A percentile compares a stretch with the other conserved stretches of the same genome.
Conservation (phyloP, 768 basidiomycete genomes). For the Tremella mesenterica region DNA sequence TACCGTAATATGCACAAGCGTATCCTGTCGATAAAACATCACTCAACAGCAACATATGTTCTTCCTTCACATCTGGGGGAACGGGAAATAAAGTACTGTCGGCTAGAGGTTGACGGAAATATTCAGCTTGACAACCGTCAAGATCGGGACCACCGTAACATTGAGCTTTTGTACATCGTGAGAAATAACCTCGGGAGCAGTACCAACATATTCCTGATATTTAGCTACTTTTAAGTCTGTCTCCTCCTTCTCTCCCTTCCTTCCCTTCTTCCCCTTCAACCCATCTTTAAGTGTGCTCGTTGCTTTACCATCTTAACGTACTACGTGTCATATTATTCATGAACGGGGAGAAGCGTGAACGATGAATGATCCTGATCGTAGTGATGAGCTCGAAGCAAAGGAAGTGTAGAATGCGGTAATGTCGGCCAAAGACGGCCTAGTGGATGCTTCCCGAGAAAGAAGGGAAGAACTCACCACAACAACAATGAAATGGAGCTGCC, state of each 20-base stretch:
- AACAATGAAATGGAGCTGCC: conserved; percentile 37
- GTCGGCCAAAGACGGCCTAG: no score
- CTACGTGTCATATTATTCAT: no score
- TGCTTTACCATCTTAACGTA: no score
- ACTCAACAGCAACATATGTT: conserved; percentile 31
- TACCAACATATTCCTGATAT: conserved; percentile 34
- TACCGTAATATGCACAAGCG: conserved; percentile 35
- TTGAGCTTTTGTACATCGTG: conserved; percentile 26
- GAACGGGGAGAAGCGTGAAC: no score
- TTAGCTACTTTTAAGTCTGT: no score
- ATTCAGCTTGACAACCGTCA: conserved; percentile 41
- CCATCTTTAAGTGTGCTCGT: no score
- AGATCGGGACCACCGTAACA: conserved; percentile 29
- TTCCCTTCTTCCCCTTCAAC: no score
- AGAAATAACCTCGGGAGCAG: conserved; percentile 30
- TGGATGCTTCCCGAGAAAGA: neutral
- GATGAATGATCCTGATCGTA: no score
- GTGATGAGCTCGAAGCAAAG: no score
- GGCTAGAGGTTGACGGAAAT: conserved; percentile 32
- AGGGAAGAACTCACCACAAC: conserved; percentile 23
- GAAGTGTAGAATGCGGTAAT: no score
- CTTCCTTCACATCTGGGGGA: conserved; percentile 25
- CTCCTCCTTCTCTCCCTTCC: no score
- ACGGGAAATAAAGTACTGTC: conserved; percentile 29
- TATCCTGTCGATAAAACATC: conserved; percentile 45